Evolutionary conservation across 2,329 filamentous ascomycete species (phyloP).

Genomic region (Penicillium glabrum): DNA sequence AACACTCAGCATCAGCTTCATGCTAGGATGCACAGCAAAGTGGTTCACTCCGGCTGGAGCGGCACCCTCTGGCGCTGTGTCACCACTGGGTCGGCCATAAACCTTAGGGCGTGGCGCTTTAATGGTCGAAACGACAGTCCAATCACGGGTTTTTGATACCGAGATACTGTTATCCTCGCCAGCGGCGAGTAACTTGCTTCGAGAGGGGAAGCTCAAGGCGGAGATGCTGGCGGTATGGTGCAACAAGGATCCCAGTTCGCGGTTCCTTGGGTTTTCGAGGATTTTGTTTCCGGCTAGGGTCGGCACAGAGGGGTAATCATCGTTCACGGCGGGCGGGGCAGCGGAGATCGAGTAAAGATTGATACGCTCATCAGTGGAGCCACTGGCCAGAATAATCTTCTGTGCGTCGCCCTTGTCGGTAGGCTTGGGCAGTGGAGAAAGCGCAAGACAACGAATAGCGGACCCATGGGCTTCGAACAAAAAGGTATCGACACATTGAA

Average conservation of each 20-base stretch:
- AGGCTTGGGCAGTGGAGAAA: constrained; percentile 70
- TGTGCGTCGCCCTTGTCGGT: constrained; percentile 58
- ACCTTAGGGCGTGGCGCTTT: constrained; percentile 84
- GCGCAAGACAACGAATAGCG: constrained; percentile 81
- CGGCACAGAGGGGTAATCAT: constrained; percentile 60
- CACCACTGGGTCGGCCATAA: constrained; percentile 78
- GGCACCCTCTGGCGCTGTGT: constrained; percentile 79
- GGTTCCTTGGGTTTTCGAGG: constrained; percentile 80
- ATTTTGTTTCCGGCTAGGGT: constrained; percentile 71
- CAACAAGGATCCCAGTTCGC: constrained; percentile 80
- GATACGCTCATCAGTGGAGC: constrained; percentile 89
- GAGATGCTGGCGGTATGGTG: constrained; percentile 86
- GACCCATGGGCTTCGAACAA: constrained; percentile 92
- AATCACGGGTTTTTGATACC: constrained; percentile 83
- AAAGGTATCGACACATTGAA: constrained; percentile 86
- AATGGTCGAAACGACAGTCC: constrained; percentile 82
- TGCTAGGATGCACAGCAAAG: constrained; percentile 91
- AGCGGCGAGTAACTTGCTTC: constrained; percentile 82
- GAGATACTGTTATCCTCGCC: constrained; percentile 90
- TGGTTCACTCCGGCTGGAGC: constrained; percentile 88
- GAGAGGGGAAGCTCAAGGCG: constrained; percentile 75
- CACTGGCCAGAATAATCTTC: constrained; percentile 86
- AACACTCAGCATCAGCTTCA: constrained; percentile 95
- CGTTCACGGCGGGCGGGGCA: constrained; percentile 59
- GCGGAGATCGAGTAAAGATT: constrained; percentile 89